Conservation (phyloP, 345 rosid genomes). For the Kernera saxatilis region DNA sequence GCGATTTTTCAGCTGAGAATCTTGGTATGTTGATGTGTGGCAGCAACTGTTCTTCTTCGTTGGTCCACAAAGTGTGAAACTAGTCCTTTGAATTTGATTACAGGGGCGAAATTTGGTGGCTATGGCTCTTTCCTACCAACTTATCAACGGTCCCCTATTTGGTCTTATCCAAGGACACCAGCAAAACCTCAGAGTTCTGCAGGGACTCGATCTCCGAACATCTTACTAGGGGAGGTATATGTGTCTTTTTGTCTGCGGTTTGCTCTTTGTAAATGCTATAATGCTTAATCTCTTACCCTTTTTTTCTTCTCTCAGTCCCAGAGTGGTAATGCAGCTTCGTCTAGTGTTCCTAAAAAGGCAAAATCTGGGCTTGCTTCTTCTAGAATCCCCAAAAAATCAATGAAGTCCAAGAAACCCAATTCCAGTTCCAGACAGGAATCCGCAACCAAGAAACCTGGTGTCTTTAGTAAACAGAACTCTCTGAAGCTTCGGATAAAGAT, state of each 20-base stretch:
- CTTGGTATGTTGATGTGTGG: slow-evolving; percentile 59
- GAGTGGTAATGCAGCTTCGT: slow-evolving; percentile 48
- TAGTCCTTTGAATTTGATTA: slow-evolving; percentile 28
- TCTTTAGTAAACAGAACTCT: slow-evolving; percentile 53
- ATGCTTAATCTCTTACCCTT: slow-evolving; percentile 13
- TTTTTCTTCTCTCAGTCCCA: slow-evolving; percentile 29
- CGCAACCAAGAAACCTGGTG: slow-evolving; percentile 40
- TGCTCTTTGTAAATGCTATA: neutral
- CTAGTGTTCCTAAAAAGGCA: slow-evolving; percentile 34
- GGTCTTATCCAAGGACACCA: slow-evolving; percentile 56
- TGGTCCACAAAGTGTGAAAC: slow-evolving; percentile 26
- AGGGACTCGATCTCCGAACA: slow-evolving; percentile 55
- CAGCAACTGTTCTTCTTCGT: slow-evolving; percentile 29
- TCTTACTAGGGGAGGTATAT: slow-evolving; percentile 60
- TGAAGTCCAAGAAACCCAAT: slow-evolving; percentile 36
- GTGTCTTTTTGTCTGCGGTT: neutral
- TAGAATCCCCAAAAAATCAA: slow-evolving; percentile 40
- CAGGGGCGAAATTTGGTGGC: slow-evolving; percentile 96
- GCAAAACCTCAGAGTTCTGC: slow-evolving; percentile 42
- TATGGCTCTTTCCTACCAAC: slow-evolving; percentile 94
- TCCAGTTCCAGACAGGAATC: slow-evolving; percentile 36
- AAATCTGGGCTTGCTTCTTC: slow-evolving; percentile 44
- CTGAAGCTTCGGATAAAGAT: slow-evolving; percentile 74
- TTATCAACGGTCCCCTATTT: slow-evolving; percentile 71
- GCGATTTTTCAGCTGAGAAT: slow-evolving; percentile 90